Conservation (phyloP, 2,329 filamentous ascomycete genomes). For the Arthroderma sp. region DNA sequence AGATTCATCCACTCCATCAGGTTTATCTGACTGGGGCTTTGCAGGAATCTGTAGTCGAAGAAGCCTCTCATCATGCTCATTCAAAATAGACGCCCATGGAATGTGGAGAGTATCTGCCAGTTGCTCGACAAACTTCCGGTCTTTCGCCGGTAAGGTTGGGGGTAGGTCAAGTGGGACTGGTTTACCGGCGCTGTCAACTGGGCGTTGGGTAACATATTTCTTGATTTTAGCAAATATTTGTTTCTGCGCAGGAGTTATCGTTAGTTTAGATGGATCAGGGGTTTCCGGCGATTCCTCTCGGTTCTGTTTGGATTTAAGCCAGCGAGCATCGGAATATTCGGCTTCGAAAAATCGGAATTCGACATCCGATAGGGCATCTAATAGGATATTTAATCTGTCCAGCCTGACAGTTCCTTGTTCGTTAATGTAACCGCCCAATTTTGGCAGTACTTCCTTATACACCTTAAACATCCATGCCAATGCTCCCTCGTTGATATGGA, state of each 20-base stretch:
- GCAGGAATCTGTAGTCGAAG: conserved; percentile 50
- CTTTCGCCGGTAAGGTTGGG: conserved; percentile 58
- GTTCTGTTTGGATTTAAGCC: conserved; percentile 79
- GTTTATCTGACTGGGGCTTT: conserved; percentile 31
- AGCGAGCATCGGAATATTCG: conserved; percentile 76
- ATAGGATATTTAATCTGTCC: conserved; percentile 58
- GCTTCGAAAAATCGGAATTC: conserved; percentile 88
- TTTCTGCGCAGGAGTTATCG: conserved; percentile 68
- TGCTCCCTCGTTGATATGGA: conserved; percentile 97
- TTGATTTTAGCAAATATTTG: conserved; percentile 71
- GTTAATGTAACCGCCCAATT: conserved; percentile 89
- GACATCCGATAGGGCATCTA: conserved; percentile 75
- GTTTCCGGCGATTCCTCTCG: conserved; percentile 51
- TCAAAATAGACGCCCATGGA: conserved; percentile 50
- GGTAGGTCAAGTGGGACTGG: conserved; percentile 57
- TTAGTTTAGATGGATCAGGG: conserved; percentile 46
- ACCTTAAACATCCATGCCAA: conserved; percentile 94
- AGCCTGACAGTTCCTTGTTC: conserved; percentile 88
- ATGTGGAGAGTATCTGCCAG: conserved; percentile 58
- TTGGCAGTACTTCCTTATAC: conserved; percentile 81
- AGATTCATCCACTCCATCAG: conserved; percentile 40
- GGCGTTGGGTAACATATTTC: conserved; percentile 62
- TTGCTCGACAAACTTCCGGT: conserved; percentile 87
- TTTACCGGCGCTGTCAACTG: conserved; percentile 35
- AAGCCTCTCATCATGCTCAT: conserved; percentile 53